These are phyloP conservation scores for Daldinia decipiens DNA, from an alignment of 495 filamentous ascomycete genomes.

Conservation along the genomic window DNA sequence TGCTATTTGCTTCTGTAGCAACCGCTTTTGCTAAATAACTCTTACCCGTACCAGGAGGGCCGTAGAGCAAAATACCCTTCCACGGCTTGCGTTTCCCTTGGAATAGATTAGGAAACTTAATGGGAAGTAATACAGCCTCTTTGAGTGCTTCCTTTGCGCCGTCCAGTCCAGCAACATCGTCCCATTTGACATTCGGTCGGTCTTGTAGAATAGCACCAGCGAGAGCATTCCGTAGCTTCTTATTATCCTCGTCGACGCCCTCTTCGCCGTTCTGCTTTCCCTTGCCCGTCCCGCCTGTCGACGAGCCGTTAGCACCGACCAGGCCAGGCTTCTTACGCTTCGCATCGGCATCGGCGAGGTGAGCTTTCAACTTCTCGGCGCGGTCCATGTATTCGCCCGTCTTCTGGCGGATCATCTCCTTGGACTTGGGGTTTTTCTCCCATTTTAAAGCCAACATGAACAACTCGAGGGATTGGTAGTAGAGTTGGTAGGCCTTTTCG, in stretches of 20 bases:
- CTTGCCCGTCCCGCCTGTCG: conserved; percentile 70
- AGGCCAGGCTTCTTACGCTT: conserved; percentile 79
- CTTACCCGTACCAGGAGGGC: conserved; percentile 96
- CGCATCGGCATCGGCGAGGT: conserved; percentile 78
- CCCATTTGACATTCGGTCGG: conserved; percentile 95
- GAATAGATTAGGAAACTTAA: conserved; percentile 98
- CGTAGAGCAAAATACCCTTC: conserved; percentile 97
- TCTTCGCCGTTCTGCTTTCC: conserved; percentile 60
- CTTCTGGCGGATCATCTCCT: conserved; percentile 96
- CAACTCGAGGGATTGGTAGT: conserved; percentile 92
- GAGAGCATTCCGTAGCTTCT: conserved; percentile 91
- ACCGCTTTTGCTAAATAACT: conserved; percentile 97
- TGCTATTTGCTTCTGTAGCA: conserved; percentile 97
- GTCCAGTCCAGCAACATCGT: conserved; percentile 97
- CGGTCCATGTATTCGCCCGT: conserved; percentile 97
- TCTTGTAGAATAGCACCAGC: conserved; percentile 93
- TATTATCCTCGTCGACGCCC: conserved; percentile 83
- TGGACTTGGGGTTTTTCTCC: conserved; percentile 96
- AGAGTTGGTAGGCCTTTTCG: conserved; percentile 92
- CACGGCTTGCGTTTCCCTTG: conserved; percentile 97
- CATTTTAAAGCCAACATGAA: conserved; percentile 98
- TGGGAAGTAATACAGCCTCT: conserved; percentile 95
- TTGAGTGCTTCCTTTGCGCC: conserved; percentile 96
- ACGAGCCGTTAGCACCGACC: conserved; percentile 86
- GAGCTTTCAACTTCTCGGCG: conserved; percentile 94